Percentiles rank a stretch among this genome's conserved stretches.
Evolutionary conservation across 2,329 filamentous ascomycete genomes (phyloP).

Genomic region (Lanzia echinophila): DNA sequence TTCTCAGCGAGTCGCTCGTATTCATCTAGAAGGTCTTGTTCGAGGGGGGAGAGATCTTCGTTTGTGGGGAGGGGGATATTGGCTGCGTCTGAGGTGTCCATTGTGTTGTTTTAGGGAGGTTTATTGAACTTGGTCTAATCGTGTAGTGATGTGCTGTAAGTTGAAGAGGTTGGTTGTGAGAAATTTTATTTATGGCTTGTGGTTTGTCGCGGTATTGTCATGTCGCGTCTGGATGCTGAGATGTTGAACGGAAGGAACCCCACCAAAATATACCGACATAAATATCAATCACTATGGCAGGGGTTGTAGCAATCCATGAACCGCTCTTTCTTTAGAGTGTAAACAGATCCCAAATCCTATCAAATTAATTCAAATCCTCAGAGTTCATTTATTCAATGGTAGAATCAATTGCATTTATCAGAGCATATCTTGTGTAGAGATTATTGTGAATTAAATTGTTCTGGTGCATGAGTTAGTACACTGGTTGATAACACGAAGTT

Average conservation of each 20-base stretch:
- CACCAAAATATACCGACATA: too few species aligned
- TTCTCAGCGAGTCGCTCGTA: conserved; percentile 84
- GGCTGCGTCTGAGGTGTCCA: conserved; percentile 7
- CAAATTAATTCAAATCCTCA: too few species aligned
- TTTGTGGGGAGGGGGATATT: neutral
- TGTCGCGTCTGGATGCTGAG: neutral
- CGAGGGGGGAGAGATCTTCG: conserved; percentile 64
- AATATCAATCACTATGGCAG: too few species aligned
- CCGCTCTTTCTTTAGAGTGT: too few species aligned
- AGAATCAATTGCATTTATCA: too few species aligned
- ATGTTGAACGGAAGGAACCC: too few species aligned
- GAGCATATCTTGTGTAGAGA: too few species aligned
- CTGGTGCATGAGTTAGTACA: too few species aligned
- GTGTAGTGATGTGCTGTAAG: neutral
- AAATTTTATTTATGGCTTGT: neutral
- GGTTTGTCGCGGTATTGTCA: neutral
- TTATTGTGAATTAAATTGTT: too few species aligned
- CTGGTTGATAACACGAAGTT: neutral
- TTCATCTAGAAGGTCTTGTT: conserved; percentile 93
- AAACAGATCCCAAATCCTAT: too few species aligned
- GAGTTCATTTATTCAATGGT: too few species aligned
- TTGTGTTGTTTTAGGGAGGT: neutral
- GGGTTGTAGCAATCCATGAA: too few species aligned
- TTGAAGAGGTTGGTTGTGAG: neutral
- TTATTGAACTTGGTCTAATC: neutral